A percentile compares a stretch with the other conserved stretches of the same genome.
Conservation (phyloP, 352 stramenopile genomes). For the Aphanomyces astaci region DNA sequence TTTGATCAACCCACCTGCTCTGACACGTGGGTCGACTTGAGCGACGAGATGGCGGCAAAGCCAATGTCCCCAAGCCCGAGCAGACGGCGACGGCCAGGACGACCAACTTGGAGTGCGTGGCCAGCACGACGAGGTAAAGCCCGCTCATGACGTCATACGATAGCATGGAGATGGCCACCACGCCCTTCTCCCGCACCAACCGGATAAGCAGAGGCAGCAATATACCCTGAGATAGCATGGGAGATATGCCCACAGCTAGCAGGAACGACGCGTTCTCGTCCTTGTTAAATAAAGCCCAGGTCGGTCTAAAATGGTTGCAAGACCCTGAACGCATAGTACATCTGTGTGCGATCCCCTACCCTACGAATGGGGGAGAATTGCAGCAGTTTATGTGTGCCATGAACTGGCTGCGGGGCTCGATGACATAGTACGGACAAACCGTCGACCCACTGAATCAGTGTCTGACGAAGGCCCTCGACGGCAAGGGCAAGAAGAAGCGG, state of each 20-base stretch:
- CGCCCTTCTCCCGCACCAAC: constrained; percentile 50
- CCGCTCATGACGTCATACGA: constrained; percentile 34
- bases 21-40: constrained; percentile 56
- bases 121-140: constrained; percentile 37
- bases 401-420: too few relatives aligned
- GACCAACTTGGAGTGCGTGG: constrained; percentile 50
- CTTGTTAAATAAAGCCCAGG: constrained; percentile 57
- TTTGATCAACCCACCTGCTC: constrained; percentile 28
- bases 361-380: too few relatives aligned
- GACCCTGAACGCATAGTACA: too few relatives aligned
- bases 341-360: too few relatives aligned
- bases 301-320: constrained; percentile 40
- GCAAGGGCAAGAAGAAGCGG: too few relatives aligned
- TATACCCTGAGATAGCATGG: constrained; percentile 50
- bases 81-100: constrained; percentile 40
- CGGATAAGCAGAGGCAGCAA: constrained; percentile 52
- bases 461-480: too few relatives aligned
- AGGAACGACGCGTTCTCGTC: constrained; percentile 55
- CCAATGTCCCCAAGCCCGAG: constrained; percentile 49
- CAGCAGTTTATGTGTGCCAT: too few relatives aligned
- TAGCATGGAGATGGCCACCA: constrained; percentile 53
- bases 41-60: constrained; percentile 50
- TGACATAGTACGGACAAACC: too few relatives aligned
- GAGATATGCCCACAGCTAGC: constrained; percentile 44
- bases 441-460: too few relatives aligned